phyloP scores from a whole-genome alignment of 768 basidiomycete genomes.

The Boletus edulis region DNA sequence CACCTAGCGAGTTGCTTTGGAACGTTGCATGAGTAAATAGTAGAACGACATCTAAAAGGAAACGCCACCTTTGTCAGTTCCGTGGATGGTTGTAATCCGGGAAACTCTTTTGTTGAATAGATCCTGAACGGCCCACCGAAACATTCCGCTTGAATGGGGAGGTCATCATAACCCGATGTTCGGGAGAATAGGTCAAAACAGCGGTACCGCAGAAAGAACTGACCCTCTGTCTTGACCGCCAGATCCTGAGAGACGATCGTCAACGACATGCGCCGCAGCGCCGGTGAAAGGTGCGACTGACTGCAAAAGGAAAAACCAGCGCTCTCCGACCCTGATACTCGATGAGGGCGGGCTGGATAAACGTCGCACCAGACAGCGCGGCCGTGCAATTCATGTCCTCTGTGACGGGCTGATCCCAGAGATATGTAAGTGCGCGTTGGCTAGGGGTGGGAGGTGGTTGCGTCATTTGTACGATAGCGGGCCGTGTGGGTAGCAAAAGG shows the following conservation, averaged over 20 bases:
- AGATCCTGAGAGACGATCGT: conserved; percentile 46
- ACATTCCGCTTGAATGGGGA: conserved; percentile 58
- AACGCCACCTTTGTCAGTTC: conserved; percentile 57
- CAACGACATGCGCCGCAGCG: not conserved
- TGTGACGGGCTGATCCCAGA: conserved; percentile 39
- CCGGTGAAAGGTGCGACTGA: conserved; percentile 28
- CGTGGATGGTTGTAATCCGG: conserved; percentile 65
- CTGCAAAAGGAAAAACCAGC: conserved; percentile 64
- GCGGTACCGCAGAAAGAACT: conserved; percentile 69
- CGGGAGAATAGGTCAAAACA: conserved; percentile 58
- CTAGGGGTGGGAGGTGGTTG: conserved; percentile 10
- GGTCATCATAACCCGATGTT: conserved; percentile 26
- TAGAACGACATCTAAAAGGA: not conserved
- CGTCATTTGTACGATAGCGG: not conserved
- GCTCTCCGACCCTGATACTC: conserved; percentile 52
- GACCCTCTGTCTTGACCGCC: conserved; percentile 64
- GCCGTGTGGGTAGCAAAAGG: conserved; percentile 13
- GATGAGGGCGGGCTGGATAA: conserved; percentile 52
- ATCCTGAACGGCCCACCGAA: conserved; percentile 67
- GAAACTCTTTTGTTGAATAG: conserved; percentile 74
- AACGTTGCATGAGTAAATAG: conserved; percentile 1
- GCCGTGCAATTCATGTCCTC: conserved; percentile 47
- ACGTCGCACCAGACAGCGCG: conserved; percentile 61
- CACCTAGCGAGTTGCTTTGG: conserved; percentile 33
- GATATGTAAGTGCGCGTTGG: conserved; percentile 43